Evolutionary conservation across 1,284 basidiomycete genomes (phyloP).

Genomic region (Apiotrichum veenhuisii): DNA sequence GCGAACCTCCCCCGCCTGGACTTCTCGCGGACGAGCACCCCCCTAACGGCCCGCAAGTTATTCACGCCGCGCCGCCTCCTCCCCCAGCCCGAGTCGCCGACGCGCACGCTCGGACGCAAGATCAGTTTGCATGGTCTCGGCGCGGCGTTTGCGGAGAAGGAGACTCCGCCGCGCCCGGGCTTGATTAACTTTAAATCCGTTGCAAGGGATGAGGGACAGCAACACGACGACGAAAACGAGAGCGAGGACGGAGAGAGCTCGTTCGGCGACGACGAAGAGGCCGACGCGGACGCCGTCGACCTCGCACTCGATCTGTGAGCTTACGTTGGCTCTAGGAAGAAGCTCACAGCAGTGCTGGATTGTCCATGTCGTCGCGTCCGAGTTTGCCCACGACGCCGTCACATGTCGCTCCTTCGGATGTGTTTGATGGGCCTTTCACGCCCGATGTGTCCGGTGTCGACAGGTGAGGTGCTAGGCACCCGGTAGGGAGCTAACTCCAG

Average conservation of each 20-base stretch:
- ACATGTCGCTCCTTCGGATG: not conserved
- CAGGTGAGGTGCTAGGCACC: no score
- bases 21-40: slow-evolving; percentile 7
- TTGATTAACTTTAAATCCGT: no score
- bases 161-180: not conserved
- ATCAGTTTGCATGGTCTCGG: slow-evolving; percentile 13
- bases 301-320: slow-evolving; percentile 10
- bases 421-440: no score
- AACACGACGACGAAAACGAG: not conserved
- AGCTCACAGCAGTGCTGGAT: not conserved
- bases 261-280: not conserved
- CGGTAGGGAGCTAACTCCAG: no score
- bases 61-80: slow-evolving; percentile 9
- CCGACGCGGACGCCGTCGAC: not conserved
- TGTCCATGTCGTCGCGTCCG: not conserved
- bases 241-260: not conserved
- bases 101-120: slow-evolving; percentile 1
- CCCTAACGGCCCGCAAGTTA: slow-evolving; percentile 5
- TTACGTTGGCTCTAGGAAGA: no score
- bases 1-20: slow-evolving; percentile 10
- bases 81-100: not conserved
- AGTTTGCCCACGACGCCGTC: not conserved
- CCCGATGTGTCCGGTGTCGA: no score
- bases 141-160: not conserved
- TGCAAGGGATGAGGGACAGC: no score